Conservation (phyloP, 148 eudicot genomes). For the Diospyros lotus region DNA sequence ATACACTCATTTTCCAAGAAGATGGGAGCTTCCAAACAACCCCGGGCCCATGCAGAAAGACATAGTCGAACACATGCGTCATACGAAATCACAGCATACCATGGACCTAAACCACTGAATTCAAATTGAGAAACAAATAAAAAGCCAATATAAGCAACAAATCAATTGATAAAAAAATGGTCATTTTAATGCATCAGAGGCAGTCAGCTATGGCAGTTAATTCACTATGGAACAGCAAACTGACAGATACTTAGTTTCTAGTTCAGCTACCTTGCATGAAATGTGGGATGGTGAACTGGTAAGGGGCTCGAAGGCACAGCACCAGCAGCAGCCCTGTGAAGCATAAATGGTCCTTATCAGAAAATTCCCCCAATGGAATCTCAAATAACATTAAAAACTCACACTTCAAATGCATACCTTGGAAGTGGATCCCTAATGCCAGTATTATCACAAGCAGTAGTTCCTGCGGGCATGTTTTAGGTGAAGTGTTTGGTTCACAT, state of each 20-base stretch:
- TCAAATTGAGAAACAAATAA: background rate
- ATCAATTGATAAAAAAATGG: slow-evolving; percentile 1
- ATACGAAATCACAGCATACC: slow-evolving; percentile 76
- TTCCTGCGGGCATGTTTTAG: slow-evolving; percentile 7
- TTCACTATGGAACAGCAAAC: background rate
- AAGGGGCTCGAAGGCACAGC: slow-evolving; percentile 49
- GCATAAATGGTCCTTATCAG: background rate
- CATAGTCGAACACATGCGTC: slow-evolving; percentile 92
- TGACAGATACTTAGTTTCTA: background rate
- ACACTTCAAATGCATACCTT: slow-evolving; percentile 16
- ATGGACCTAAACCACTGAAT: slow-evolving; percentile 74
- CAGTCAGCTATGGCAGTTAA: background rate
- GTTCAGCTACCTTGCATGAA: slow-evolving; percentile 67
- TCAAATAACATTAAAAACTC: background rate
- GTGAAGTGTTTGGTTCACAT: background rate
- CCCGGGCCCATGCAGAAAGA: slow-evolving; percentile 80
- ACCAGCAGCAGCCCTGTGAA: slow-evolving; percentile 40
- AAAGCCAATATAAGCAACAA: background rate
- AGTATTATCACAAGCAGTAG: slow-evolving; percentile 7
- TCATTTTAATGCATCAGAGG: background rate
- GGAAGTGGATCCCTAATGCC: slow-evolving; percentile 7
- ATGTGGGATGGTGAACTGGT: slow-evolving; percentile 63
- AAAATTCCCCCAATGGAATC: background rate
- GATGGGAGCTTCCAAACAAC: slow-evolving; percentile 75
- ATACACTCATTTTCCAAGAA: slow-evolving; percentile 81